Evolutionary conservation across 2,329 filamentous ascomycete genomes (phyloP).

Genomic region (Aspergillus quadrilineatus): DNA sequence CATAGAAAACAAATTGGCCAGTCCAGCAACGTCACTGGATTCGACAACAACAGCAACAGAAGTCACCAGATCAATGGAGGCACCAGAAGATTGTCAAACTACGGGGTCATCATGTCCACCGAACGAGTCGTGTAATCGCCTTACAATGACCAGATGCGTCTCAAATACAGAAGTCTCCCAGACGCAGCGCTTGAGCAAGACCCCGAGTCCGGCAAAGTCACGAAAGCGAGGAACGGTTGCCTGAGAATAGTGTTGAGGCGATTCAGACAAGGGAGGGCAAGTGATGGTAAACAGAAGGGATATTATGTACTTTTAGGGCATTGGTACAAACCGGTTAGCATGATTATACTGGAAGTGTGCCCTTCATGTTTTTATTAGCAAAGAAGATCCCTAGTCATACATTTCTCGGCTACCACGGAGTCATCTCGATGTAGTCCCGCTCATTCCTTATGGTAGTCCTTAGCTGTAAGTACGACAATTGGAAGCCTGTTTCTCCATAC

Average conservation of each 20-base stretch:
- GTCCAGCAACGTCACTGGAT: background rate
- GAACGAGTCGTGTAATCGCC: background rate
- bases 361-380: background rate
- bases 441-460: too few relatives aligned
- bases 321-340: background rate
- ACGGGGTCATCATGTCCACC: background rate
- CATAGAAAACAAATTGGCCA: background rate
- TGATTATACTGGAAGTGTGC: background rate
- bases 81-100: background rate
- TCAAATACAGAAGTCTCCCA: background rate
- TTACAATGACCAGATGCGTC: background rate
- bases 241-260: background rate
- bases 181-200: constrained; percentile 6
- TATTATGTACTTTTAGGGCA: constrained; percentile 2
- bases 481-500: too few relatives aligned
- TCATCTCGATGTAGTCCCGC: background rate
- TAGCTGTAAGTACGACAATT: too few relatives aligned
- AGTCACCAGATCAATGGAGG: background rate
- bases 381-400: background rate
- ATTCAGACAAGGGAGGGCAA: background rate
- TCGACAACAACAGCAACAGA: background rate
- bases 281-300: background rate
- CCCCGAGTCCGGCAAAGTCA: constrained; percentile 1
- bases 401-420: background rate
- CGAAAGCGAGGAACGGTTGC: constrained; percentile 2